Conservation (phyloP, 169 alveolate species). For the Sarcocystis neurona region DNA sequence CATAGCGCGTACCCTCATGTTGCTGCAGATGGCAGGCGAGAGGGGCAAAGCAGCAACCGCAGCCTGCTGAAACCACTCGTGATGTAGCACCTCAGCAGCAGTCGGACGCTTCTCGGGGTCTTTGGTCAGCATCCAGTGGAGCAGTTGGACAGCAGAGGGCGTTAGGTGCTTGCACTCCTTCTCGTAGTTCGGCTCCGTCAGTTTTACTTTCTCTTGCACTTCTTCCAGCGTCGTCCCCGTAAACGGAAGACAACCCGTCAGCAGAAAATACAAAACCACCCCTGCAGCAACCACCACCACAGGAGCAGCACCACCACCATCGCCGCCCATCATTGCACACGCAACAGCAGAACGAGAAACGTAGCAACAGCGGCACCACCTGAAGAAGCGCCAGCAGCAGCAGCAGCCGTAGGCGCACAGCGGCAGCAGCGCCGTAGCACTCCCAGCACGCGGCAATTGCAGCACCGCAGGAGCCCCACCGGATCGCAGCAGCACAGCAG, state of each 20-base stretch:
- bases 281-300: slow-evolving; percentile 61
- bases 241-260: slow-evolving; percentile 73
- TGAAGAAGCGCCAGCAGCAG: no score
- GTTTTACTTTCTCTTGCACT: slow-evolving; percentile 61
- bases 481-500: no score
- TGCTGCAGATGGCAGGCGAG: slow-evolving; percentile 59
- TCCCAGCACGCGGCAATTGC: no score
- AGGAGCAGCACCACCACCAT: no score
- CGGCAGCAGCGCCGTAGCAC: no score
- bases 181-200: slow-evolving; percentile 67
- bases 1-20: slow-evolving; percentile 56
- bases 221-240: slow-evolving; percentile 67
- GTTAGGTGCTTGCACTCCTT: slow-evolving; percentile 79
- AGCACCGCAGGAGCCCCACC: no score
- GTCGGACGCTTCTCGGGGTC: slow-evolving; percentile 76
- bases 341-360: no score
- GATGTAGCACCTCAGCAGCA: slow-evolving; percentile 74
- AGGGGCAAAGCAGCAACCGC: slow-evolving; percentile 31
- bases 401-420: no score
- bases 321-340: no score
- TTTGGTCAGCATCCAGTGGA: slow-evolving; percentile 76
- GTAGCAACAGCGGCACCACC: no score
- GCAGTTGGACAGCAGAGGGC: slow-evolving; percentile 73
- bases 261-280: slow-evolving; percentile 69
- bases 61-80: slow-evolving; percentile 78